These are phyloP conservation scores for Paspalum vaginatum DNA, from an alignment of 176 grass and related monocot genomes.

Conservation along the genomic window DNA sequence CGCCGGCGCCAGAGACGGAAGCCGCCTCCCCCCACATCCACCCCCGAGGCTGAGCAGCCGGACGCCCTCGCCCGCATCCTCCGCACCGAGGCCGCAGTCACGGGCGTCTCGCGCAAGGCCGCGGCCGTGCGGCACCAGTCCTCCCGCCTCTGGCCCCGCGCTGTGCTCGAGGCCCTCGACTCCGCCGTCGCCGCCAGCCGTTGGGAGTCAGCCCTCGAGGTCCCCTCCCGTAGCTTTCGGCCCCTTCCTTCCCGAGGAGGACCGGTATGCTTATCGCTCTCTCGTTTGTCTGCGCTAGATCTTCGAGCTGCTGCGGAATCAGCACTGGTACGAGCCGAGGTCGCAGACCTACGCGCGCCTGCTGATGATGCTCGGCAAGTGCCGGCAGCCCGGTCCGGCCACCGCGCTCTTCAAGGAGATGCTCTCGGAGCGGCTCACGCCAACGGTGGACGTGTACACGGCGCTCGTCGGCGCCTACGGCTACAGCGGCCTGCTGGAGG, in stretches of 20 bases:
- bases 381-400: conserved; percentile 62
- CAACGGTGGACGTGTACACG: conserved; percentile 75
- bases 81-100: conserved; percentile 68
- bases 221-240: background rate
- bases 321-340: conserved; percentile 83
- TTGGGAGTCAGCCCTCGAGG: conserved; percentile 86
- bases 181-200: conserved; percentile 50
- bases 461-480: conserved; percentile 75
- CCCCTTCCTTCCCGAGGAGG: background rate
- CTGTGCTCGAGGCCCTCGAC: conserved; percentile 84
- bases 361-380: conserved; percentile 84
- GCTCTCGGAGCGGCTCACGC: conserved; percentile 63
- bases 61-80: conserved; percentile 66
- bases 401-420: conserved; percentile 65
- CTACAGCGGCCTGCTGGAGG: conserved; percentile 59
- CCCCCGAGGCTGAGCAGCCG: conserved; percentile 24
- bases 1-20: conserved; percentile 27
- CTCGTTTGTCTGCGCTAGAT: conserved; percentile 48
- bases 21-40: background rate
- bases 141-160: conserved; percentile 63
- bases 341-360: conserved; percentile 80
- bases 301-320: conserved; percentile 80
- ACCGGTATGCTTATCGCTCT: background rate
- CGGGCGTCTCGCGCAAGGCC: conserved; percentile 66
- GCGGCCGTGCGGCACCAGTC: conserved; percentile 44